These are phyloP conservation scores for Pterocarpus santalinus DNA, from an alignment of 306 rosid species.

Conservation along the genomic window DNA sequence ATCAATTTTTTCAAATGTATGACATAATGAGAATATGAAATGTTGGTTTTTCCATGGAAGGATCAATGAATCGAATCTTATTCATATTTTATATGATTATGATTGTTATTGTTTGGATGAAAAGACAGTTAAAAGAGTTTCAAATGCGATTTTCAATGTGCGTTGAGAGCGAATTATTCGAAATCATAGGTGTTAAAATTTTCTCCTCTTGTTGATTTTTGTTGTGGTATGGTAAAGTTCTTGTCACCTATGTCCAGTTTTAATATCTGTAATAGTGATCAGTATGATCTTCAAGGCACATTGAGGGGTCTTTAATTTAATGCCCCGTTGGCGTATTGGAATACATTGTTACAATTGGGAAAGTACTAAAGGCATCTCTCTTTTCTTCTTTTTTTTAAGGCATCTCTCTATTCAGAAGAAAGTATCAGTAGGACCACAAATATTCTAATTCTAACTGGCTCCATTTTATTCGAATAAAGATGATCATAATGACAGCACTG, in stretches of 20 bases:
- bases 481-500: conserved; percentile 40
- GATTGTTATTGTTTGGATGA: conserved; percentile 23
- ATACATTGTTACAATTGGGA: not conserved
- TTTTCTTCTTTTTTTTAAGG: conserved; percentile 9
- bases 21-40: not conserved
- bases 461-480: conserved; percentile 40
- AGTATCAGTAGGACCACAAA: conserved; percentile 41
- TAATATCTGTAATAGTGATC: not conserved
- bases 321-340: not conserved
- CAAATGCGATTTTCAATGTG: not conserved
- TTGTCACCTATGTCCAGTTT: not conserved
- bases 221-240: not conserved
- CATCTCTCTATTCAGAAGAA: conserved; percentile 11
- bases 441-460: conserved; percentile 1
- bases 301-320: not conserved
- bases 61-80: not conserved
- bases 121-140: not conserved
- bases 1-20: not conserved
- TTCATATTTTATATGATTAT: not conserved
- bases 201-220: not conserved
- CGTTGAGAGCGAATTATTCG: not conserved
- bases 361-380: conserved; percentile 28
- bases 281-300: not conserved
- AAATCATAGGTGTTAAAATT: not conserved
- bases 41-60: not conserved